These are phyloP conservation scores for Elymus sibiricus DNA, from an alignment of 176 grass and related monocot genomes.

Conservation along the genomic window DNA sequence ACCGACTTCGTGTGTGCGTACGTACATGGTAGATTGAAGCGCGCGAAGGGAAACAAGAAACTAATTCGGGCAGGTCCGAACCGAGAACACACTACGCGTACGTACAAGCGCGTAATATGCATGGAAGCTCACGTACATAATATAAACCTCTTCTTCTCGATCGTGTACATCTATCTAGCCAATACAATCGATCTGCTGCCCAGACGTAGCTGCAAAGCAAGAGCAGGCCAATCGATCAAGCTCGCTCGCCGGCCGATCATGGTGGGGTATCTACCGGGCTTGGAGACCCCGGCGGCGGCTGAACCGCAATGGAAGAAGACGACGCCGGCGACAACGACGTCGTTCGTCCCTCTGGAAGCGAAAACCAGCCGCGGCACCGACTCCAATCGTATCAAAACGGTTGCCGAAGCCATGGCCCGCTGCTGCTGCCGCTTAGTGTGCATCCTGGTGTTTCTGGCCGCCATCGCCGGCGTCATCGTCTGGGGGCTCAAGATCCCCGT, in stretches of 20 bases:
- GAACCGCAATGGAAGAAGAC: too few species aligned
- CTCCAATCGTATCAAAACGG: too few species aligned
- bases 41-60: too few species aligned
- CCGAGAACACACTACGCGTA: too few species aligned
- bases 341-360: background rate
- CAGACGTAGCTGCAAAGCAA: background rate
- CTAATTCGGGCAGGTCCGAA: too few species aligned
- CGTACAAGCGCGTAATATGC: too few species aligned
- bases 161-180: background rate
- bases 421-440: accelerated
- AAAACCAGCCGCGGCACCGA: background rate
- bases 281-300: background rate
- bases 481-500: background rate
- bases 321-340: background rate
- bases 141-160: background rate
- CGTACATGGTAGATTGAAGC: too few species aligned
- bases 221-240: background rate
- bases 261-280: background rate
- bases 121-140: too few species aligned
- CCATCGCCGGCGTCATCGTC: too few species aligned
- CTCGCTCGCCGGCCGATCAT: background rate
- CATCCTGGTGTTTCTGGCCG: background rate
- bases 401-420: too few species aligned
- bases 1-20: too few species aligned
- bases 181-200: background rate